Percentiles rank a stretch among this genome's conserved stretches.
phyloP scores from a whole-genome alignment of 768 basidiomycete genomes.

The Lactarius indigo region DNA sequence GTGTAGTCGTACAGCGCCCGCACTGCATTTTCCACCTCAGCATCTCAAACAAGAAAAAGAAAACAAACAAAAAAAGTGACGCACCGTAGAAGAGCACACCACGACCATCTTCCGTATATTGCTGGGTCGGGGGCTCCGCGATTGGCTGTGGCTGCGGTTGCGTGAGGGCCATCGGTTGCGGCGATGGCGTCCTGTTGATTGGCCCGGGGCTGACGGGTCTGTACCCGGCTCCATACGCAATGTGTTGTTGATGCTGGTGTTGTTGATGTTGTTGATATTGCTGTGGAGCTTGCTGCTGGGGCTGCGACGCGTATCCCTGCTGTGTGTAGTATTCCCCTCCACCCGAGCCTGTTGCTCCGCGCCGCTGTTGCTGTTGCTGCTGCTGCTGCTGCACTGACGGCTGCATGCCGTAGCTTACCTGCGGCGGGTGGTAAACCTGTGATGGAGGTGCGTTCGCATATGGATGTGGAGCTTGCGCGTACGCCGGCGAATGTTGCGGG shows the following conservation, averaged over 20 bases:
- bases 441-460: constrained; percentile 21
- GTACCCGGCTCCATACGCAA: constrained; percentile 35
- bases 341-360: constrained; percentile 9
- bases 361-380: constrained; percentile 30
- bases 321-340: constrained; percentile 17
- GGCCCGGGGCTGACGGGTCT: constrained; percentile 42
- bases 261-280: constrained; percentile 36
- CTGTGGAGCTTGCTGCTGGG: constrained; percentile 20
- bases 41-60: too few relatives aligned
- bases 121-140: constrained; percentile 52
- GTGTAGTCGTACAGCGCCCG: constrained; percentile 87
- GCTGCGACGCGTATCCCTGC: constrained; percentile 17
- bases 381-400: constrained; percentile 30
- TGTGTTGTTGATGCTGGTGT: constrained; percentile 34
- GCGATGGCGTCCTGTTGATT: constrained; percentile 48
- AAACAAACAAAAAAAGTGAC: constrained; percentile 34
- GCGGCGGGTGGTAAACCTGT: constrained; percentile 12
- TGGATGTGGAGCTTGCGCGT: constrained; percentile 19
- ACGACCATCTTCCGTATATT: constrained; percentile 78
- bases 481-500: constrained; percentile 15
- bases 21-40: constrained; percentile 43
- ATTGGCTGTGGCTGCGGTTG: constrained; percentile 21
- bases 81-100: constrained; percentile 86
- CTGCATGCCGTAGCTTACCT: constrained; percentile 10
- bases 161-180: constrained; percentile 36